phyloP scores from a whole-genome alignment of 2,329 filamentous ascomycete genomes.

The Diaporthe nobilis region DNA sequence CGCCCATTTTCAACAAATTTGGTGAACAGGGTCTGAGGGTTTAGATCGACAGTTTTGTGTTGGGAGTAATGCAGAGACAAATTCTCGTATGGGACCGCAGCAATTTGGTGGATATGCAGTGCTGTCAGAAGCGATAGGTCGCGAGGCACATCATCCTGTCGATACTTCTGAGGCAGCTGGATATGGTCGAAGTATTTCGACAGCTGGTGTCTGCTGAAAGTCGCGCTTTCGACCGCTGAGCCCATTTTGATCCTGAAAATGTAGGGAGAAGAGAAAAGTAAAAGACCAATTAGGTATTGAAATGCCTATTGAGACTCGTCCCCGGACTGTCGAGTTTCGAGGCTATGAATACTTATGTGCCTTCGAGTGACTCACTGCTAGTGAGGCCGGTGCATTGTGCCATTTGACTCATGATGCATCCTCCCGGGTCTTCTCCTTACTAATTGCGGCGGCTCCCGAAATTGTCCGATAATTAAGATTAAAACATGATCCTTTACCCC shows the following conservation, averaged over 20 bases:
- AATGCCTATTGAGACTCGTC: background rate
- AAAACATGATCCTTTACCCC: conserved; percentile 14
- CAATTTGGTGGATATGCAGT: conserved; percentile 62
- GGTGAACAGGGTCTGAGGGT: conserved; percentile 61
- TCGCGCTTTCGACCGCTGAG: background rate
- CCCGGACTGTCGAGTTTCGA: background rate
- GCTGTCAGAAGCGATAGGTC: conserved; percentile 55
- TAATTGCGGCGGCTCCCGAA: background rate
- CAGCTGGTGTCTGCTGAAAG: conserved; percentile 38
- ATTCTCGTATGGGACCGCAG: conserved; percentile 70
- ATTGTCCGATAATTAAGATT: conserved; percentile 14
- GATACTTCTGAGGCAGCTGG: conserved; percentile 44
- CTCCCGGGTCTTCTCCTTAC: background rate
- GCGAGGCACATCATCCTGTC: conserved; percentile 42
- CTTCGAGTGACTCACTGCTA: background rate
- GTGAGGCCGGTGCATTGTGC: background rate
- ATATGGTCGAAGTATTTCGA: conserved; percentile 46
- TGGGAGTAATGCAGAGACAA: conserved; percentile 66
- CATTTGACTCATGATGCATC: conserved; percentile 16
- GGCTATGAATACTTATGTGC: background rate
- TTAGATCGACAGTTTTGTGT: conserved; percentile 56
- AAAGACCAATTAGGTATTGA: background rate
- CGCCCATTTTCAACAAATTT: conserved; percentile 62
- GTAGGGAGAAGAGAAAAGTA: background rate
- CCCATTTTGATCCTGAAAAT: background rate